phyloP scores from a whole-genome alignment of 306 rosid genomes.

The Clitoria ternatea region DNA sequence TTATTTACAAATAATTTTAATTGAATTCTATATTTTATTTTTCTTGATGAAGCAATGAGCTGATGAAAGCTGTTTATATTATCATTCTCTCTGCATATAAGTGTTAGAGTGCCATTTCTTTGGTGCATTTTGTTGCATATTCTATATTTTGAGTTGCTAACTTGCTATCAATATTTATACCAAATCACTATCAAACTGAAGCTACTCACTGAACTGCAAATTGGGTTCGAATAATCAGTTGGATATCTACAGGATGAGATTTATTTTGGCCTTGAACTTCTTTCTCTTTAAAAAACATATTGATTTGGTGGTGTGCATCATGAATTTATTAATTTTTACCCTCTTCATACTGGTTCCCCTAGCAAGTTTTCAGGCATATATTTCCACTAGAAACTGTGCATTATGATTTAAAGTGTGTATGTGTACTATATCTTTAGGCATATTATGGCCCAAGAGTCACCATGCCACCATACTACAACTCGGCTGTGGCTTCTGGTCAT shows the following conservation, averaged over 20 bases:
- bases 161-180: not conserved
- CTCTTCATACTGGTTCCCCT: not conserved
- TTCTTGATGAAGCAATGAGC: not conserved
- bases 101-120: not conserved
- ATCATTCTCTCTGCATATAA: not conserved
- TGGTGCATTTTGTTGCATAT: not conserved
- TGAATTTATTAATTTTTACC: not conserved
- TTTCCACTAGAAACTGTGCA: not conserved
- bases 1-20: not conserved
- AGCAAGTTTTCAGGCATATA: not conserved
- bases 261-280: not conserved
- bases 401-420: conserved; percentile 3
- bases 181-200: not conserved
- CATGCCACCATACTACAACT: conserved; percentile 77
- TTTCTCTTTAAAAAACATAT: not conserved
- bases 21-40: not conserved
- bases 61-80: not conserved
- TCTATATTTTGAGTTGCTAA: not conserved
- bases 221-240: not conserved
- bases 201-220: not conserved
- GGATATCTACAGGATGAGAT: not conserved
- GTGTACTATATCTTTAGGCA: conserved; percentile 47
- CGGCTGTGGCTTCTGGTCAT: conserved; percentile 72
- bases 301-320: not conserved
- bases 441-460: conserved; percentile 90